A percentile compares a stretch with the other conserved stretches of the same genome.
These are phyloP conservation scores for Arthrobotrys sphaeroides DNA, from an alignment of 2,329 filamentous ascomycete species.

Conservation along the genomic window DNA sequence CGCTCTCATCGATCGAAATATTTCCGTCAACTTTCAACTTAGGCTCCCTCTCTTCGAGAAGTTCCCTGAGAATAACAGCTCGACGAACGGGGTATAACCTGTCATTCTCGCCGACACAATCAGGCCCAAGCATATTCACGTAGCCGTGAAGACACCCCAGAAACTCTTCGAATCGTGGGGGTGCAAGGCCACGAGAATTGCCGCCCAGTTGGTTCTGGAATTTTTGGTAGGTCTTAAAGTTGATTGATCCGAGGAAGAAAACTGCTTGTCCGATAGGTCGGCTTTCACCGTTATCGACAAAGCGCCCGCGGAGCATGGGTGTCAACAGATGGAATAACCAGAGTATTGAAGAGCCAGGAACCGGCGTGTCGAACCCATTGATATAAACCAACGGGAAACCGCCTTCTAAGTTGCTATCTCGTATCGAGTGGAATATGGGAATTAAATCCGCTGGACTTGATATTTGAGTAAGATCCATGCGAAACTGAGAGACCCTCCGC, in stretches of 20 bases:
- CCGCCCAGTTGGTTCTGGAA: conserved; percentile 27
- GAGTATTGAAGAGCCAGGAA: conserved; percentile 19
- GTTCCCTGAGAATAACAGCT: conserved; percentile 28
- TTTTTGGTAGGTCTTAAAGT: conserved; percentile 38
- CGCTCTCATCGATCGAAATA: conserved; percentile 34
- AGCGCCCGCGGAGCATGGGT: conserved; percentile 33
- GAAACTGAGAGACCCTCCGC: conserved; percentile 15
- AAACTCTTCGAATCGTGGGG: conserved; percentile 35
- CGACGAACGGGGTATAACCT: conserved; percentile 44
- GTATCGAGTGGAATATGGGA: conserved; percentile 35
- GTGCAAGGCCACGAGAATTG: background rate
- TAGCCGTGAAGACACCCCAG: conserved; percentile 42
- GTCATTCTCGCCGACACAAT: conserved; percentile 33
- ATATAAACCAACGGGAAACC: conserved; percentile 39
- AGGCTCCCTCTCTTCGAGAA: conserved; percentile 21
- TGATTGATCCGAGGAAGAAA: conserved; percentile 37
- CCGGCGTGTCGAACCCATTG: conserved; percentile 26
- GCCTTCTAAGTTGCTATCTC: conserved; percentile 41
- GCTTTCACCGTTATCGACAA: conserved; percentile 29
- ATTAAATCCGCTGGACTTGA: conserved; percentile 11
- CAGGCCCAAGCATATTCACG: conserved; percentile 43
- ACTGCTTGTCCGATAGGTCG: conserved; percentile 37
- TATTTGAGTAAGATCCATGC: conserved; percentile 36
- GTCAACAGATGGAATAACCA: conserved; percentile 36
- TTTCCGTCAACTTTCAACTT: conserved; percentile 28